Conservation (phyloP, 306 rosid species). For the Potentilla sterilis region DNA sequence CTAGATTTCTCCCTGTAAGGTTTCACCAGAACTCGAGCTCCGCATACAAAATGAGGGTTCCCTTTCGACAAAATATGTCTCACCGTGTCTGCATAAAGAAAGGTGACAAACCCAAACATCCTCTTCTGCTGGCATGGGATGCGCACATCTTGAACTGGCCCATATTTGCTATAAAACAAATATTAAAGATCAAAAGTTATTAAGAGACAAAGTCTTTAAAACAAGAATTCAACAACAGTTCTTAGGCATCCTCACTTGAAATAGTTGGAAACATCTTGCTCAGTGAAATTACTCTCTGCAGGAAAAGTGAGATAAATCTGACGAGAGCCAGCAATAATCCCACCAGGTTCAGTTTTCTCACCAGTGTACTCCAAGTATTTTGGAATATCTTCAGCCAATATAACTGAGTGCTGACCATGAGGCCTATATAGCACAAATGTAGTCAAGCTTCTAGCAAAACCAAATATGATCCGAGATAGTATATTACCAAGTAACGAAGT, state of each 20-base stretch:
- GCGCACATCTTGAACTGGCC: conserved; percentile 52
- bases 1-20: conserved; percentile 48
- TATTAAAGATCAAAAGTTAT: background rate
- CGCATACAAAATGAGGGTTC: conserved; percentile 45
- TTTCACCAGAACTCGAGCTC: conserved; percentile 48
- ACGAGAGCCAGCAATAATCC: conserved; percentile 35
- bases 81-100: conserved; percentile 42
- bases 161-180: conserved; percentile 40
- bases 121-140: conserved; percentile 52
- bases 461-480: background rate
- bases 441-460: conserved; percentile 13
- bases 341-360: conserved; percentile 37
- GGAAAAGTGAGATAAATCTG: conserved; percentile 55
- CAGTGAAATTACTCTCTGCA: conserved; percentile 45
- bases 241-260: conserved; percentile 34
- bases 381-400: conserved; percentile 42
- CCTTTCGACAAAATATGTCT: conserved; percentile 41
- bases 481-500: background rate
- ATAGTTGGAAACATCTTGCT: conserved; percentile 46
- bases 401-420: conserved; percentile 48
- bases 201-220: background rate
- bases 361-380: conserved; percentile 30
- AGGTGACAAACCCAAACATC: conserved; percentile 57
- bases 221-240: background rate
- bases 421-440: conserved; percentile 29